Evolutionary conservation across 768 basidiomycete genomes (phyloP).

Genomic region (Dictyophora rubrovolvata): DNA sequence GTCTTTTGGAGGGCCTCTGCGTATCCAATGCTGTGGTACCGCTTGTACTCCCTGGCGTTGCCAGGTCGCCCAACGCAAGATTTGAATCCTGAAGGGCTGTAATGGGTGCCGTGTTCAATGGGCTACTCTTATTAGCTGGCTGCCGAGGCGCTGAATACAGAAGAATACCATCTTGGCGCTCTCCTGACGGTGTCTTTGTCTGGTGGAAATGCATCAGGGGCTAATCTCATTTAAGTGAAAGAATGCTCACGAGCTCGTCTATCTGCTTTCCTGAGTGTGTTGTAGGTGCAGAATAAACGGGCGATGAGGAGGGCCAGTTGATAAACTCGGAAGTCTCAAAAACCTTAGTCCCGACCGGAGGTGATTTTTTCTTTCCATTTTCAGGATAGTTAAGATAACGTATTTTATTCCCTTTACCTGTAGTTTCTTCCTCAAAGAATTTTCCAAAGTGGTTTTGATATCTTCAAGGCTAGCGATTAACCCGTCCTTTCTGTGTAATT

Average conservation of each 20-base stretch:
- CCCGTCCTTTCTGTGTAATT: slow-evolving; percentile 1
- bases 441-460: slow-evolving; percentile 1
- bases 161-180: background rate
- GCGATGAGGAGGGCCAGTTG: slow-evolving; percentile 6
- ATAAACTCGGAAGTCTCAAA: background rate
- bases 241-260: background rate
- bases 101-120: background rate
- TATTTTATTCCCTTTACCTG: background rate
- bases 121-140: background rate
- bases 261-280: background rate
- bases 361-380: background rate
- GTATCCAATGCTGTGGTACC: background rate
- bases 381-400: background rate
- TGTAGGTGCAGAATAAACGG: background rate
- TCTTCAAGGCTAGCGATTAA: slow-evolving; percentile 5
- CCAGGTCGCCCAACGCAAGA: background rate
- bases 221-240: background rate
- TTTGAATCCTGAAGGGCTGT: background rate
- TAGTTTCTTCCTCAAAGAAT: slow-evolving; percentile 8
- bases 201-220: background rate
- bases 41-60: background rate
- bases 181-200: background rate
- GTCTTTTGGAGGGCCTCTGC: background rate
- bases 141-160: background rate
- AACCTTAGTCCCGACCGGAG: background rate